A percentile compares a stretch with the other conserved stretches of the same genome.
phyloP scores from a whole-genome alignment of 2,329 filamentous ascomycete genomes.

The Beauveria medogensis region DNA sequence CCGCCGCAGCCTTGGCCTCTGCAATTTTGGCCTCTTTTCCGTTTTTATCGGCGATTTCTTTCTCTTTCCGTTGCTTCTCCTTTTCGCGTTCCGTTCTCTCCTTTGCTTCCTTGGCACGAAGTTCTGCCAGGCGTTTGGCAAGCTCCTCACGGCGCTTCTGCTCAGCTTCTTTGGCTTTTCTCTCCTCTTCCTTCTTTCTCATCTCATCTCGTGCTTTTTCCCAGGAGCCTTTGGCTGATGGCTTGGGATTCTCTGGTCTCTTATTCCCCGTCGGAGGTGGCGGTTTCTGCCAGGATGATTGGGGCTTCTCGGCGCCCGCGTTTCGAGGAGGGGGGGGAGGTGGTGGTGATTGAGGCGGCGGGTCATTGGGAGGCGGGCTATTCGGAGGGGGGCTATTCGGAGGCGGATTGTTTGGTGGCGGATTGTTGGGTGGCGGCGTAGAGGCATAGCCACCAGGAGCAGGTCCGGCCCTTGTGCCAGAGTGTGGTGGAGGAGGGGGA shows the following conservation, averaged over 20 bases:
- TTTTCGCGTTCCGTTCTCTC: slow-evolving; percentile 36
- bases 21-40: slow-evolving; percentile 20
- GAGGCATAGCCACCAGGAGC: slow-evolving; percentile 1
- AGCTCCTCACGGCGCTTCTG: slow-evolving; percentile 51
- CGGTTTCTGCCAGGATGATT: slow-evolving; percentile 10
- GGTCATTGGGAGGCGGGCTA: slow-evolving; percentile 11
- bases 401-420: slow-evolving; percentile 19
- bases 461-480: slow-evolving; percentile 22
- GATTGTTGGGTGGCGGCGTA: slow-evolving; percentile 11
- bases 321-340: slow-evolving; percentile 26
- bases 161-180: slow-evolving; percentile 52
- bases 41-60: slow-evolving; percentile 29
- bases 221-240: slow-evolving; percentile 46
- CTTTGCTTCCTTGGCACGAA: slow-evolving; percentile 47
- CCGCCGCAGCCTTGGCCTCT: slow-evolving; percentile 1
- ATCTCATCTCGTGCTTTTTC: slow-evolving; percentile 64
- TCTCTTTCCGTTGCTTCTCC: slow-evolving; percentile 31
- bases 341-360: slow-evolving; percentile 21
- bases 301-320: slow-evolving; percentile 3
- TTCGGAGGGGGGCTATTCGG: no score
- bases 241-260: slow-evolving; percentile 23
- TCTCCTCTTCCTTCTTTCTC: slow-evolving; percentile 54
- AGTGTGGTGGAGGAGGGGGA: slow-evolving; percentile 22
- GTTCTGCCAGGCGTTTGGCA: slow-evolving; percentile 42
- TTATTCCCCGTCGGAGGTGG: slow-evolving; percentile 10